These are phyloP conservation scores for Xylariales sp. DNA, from an alignment of 2,329 filamentous ascomycete genomes.

Conservation along the genomic window DNA sequence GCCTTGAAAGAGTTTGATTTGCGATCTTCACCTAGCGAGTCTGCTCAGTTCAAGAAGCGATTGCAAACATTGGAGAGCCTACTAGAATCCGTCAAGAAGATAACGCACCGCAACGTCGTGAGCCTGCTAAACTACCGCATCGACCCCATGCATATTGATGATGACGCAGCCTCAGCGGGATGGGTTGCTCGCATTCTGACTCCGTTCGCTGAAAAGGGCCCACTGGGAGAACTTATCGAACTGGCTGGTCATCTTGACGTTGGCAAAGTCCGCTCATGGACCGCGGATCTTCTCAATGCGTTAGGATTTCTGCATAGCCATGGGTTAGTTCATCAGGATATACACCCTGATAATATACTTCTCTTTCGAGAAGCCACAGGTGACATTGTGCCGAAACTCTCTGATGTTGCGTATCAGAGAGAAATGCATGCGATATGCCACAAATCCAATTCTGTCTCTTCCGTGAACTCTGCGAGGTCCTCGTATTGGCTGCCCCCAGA, in stretches of 20 bases:
- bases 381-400: slow-evolving; percentile 77
- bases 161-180: slow-evolving; percentile 53
- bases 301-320: slow-evolving; percentile 88
- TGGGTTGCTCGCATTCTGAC: slow-evolving; percentile 83
- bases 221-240: slow-evolving; percentile 83
- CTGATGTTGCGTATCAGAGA: slow-evolving; percentile 78
- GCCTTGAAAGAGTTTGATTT: slow-evolving; percentile 79
- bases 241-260: slow-evolving; percentile 79
- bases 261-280: slow-evolving; percentile 85
- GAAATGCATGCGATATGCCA: slow-evolving; percentile 71
- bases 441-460: slow-evolving; percentile 63
- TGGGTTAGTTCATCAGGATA: slow-evolving; percentile 84
- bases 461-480: slow-evolving; percentile 73
- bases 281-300: slow-evolving; percentile 89
- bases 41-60: slow-evolving; percentile 76
- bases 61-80: slow-evolving; percentile 81
- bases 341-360: slow-evolving; percentile 83
- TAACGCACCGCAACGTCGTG: slow-evolving; percentile 81
- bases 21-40: slow-evolving; percentile 66
- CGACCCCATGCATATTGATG: slow-evolving; percentile 60
- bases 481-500: slow-evolving; percentile 88
- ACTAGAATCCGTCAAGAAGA: slow-evolving; percentile 78
- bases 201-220: slow-evolving; percentile 83
- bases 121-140: slow-evolving; percentile 88
- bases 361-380: slow-evolving; percentile 77